Base-by-base conservation (phyloP, 2,329 filamentous ascomycete genomes). In the Aspergillus fumigatiaffinis region DNA sequence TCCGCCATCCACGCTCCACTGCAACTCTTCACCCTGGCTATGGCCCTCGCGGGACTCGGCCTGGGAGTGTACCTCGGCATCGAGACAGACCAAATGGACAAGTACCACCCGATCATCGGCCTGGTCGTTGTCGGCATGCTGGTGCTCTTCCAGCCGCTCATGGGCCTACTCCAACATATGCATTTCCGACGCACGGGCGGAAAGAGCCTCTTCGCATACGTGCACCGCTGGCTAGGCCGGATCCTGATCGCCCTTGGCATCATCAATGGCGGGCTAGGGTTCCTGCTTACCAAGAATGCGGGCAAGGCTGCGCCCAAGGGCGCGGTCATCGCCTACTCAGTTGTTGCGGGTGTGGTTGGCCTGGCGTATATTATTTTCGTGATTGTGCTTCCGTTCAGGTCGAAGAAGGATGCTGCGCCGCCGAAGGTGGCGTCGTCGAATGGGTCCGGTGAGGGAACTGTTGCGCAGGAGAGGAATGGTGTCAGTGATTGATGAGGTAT, bases 241-340 rank as follows among this genome's bases (percentile, higher is more conserved):
- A 62, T 73, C 28, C 72, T 79, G 23, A 77, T 85, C 12, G 72
- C 77, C 0, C 69, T 84, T 0, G 83, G 80, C 3, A 80, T 84
- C 55, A 74, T 85, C 66, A 85, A 84, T 63, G 83, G 80, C n/a
- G 83, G 82, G 0, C 68, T 85, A 1, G 83, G 83, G 0, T 76
- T 84, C 41, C 69, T 23, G 72, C 56, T 70, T 82, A 20, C 78
- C 80, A 2, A 72, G 76, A 23, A 70, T 74, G 35, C 76, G 72
- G 66, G 61, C 4, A 63, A 69, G 23, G 71, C 71, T n/a, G 67
- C 66, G 17, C 67, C 66, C 3, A 60, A 55, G 1, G 66, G 66
- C 14, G 72, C 71, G 0, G 69, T 76, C 6, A 80, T 83, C 59
- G 80, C 74, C 0, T 84, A 84, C 60, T 72, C 73, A 2, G 77